Evolutionary conservation across 768 basidiomycete genomes (phyloP), one percentile per base, ranked within the genome.

Genomic region (Panaeolus cyanescens): DNA sequence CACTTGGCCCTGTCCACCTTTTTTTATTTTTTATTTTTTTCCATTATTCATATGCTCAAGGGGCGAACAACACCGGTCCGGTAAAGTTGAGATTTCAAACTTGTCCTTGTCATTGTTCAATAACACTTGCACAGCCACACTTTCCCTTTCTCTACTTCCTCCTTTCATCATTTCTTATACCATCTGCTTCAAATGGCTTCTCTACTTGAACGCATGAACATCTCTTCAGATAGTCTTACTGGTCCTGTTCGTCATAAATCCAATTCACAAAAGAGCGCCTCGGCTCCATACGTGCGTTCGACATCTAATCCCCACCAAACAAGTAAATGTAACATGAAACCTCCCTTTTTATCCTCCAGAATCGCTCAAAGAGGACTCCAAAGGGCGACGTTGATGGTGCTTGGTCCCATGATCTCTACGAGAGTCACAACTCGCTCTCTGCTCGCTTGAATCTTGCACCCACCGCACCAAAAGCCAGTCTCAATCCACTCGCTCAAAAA

Each of bases 401-500:
- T 37, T 92, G 90, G 90, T 80, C 87, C 37, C 90, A 92, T 67
- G 90, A 92, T 71, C 73, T 91, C 57, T 92, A 75, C 65, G 86
- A 89, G 60, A 73, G 78, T 7, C 81, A 83, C 65, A 84, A 85
- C 70, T 85, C 85, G 13, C 83, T 91, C 59, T 83, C 83, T 30
- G 78, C 87, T 20, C 85, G 90, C 32, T 71, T 91, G 55, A 76
- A 80, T 67, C 50, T 74, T 63, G 71, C 78, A 54, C 73, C 83
- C 59, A 54, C 71, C 59, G 65, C 75, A 0, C 87, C 85, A 15
- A 88, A 84, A 65, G 76, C 86, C 53, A 83, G 78, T 36, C 63
- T 84, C 73, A 74, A 77, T 61, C 61, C 75, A 17, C 80, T 87
- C 42, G 84, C 83, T 13, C 83, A 86, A 60, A 85, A 82, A 66